Evolutionary conservation across 495 filamentous ascomycete species (phyloP).

Genomic region (Collariella sp.): DNA sequence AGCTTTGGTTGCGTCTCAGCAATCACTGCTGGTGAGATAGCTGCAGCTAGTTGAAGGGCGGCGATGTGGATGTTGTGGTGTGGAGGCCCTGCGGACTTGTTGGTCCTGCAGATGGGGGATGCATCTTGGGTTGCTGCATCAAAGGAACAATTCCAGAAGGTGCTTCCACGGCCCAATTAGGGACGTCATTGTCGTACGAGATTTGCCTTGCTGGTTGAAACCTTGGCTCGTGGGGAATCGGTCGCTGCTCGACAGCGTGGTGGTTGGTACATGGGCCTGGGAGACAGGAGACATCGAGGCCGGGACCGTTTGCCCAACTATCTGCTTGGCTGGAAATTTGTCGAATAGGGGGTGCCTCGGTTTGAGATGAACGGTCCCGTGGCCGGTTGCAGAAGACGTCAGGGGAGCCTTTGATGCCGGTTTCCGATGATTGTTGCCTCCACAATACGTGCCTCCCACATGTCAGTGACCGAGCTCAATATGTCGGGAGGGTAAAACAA

Average conservation of each 20-base stretch:
- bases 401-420: slow-evolving; percentile 1
- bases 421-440: slow-evolving; percentile 1
- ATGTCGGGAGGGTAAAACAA: not conserved
- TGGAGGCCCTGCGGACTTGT: not conserved
- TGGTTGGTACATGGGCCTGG: not conserved
- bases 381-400: slow-evolving; percentile 1
- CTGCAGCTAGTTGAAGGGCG: not conserved
- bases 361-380: not conserved
- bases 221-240: not conserved
- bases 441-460: not conserved
- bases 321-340: not conserved
- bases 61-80: not conserved
- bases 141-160: slow-evolving; percentile 17
- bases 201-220: not conserved
- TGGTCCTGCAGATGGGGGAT: not conserved
- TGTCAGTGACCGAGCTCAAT: not conserved
- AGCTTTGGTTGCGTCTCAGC: not conserved
- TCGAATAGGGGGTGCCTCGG: slow-evolving; percentile 1
- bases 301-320: not conserved
- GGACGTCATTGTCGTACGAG: slow-evolving; percentile 3
- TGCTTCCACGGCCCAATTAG: slow-evolving; percentile 6
- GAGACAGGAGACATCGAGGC: no score
- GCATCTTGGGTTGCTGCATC: not conserved
- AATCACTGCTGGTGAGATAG: not conserved
- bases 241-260: not conserved